phyloP scores from a whole-genome alignment of 2,329 filamentous ascomycete genomes.

The Microsporum audouinii region DNA sequence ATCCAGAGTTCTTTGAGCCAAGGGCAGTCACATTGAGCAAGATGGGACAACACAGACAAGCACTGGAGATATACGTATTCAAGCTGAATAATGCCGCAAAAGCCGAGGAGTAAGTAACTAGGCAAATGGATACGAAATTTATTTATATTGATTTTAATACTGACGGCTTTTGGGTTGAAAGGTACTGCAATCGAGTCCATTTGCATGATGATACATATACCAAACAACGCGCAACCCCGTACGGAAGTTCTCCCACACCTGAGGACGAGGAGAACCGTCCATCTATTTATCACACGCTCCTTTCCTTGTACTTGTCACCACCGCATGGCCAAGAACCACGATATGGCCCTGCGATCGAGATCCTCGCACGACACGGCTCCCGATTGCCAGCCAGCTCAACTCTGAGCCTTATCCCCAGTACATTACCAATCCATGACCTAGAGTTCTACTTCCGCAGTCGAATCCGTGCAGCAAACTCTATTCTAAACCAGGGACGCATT shows the following conservation, averaged over 20 bases:
- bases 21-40: constrained; percentile 85
- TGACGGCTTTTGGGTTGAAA: background rate
- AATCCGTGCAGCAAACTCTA: constrained; percentile 73
- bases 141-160: constrained; percentile 22
- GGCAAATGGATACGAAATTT: background rate
- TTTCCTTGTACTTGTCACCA: constrained; percentile 80
- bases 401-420: constrained; percentile 70
- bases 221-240: constrained; percentile 23
- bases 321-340: constrained; percentile 59
- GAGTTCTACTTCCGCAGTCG: constrained; percentile 86
- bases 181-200: constrained; percentile 82
- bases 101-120: constrained; percentile 66
- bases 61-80: constrained; percentile 95
- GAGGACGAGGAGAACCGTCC: constrained; percentile 44
- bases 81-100: constrained; percentile 77
- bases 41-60: constrained; percentile 91
- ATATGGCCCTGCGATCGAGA: constrained; percentile 66
- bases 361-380: constrained; percentile 86
- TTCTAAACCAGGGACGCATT: constrained; percentile 69
- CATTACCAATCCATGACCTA: constrained; percentile 64
- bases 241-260: constrained; percentile 25
- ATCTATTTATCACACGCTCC: constrained; percentile 83
- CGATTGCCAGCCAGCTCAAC: constrained; percentile 80
- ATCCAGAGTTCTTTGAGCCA: constrained; percentile 76
- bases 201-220: constrained; percentile 43